Evolutionary conservation across 2,329 filamentous ascomycete genomes (phyloP), one percentile per base, ranked within the genome.

Genomic region (Zymoseptoria brevis): DNA sequence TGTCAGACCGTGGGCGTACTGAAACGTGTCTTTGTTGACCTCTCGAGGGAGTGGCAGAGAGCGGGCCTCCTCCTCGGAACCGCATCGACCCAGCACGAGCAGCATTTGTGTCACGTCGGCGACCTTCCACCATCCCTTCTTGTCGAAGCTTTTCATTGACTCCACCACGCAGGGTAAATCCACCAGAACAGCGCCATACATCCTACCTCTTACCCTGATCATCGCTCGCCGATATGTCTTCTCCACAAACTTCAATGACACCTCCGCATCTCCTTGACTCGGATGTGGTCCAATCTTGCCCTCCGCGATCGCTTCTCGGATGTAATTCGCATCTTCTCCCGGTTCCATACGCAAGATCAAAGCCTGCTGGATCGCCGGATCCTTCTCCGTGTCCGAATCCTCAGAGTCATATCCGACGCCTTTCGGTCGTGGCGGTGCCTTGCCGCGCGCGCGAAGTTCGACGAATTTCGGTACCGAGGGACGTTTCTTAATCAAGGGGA

Each of bases 371-470:
- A 96, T 89, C 1, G 88, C 82, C 0, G 94, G 94, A 69, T 99
- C 94, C 8, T 79, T 75, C 73, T 99, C 94, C 13, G 87, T 85
- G 70, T 97, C 94, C 57, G 91, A 94, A 11, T 92, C 90, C 74
- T 97, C 94, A 2, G 92, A 96, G 72, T 99, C 94, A 75, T 97
- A 99, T 7, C 93, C 94, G 58, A 96, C 90, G 55, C 94, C 94
- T 30, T 82, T 78, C 6, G 89, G 87, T 61, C 66, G 57, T 65
- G 62, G 53, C 53, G 64, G 66, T 55, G 57, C 65, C 60, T 62
- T 60, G 54, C 60, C 63, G 57, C 59, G 61, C 59, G 62, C 58
- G 21, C 58, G 61, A 48, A 65, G 63, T 50, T 65, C 66, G 41
- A 68, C 54, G 2, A 67, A 53, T 55, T 64, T 67, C 2, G 70